These are phyloP conservation scores for Chlamydomonas schloesseri DNA, from an alignment of 139 green algal species.

Conservation along the genomic window DNA sequence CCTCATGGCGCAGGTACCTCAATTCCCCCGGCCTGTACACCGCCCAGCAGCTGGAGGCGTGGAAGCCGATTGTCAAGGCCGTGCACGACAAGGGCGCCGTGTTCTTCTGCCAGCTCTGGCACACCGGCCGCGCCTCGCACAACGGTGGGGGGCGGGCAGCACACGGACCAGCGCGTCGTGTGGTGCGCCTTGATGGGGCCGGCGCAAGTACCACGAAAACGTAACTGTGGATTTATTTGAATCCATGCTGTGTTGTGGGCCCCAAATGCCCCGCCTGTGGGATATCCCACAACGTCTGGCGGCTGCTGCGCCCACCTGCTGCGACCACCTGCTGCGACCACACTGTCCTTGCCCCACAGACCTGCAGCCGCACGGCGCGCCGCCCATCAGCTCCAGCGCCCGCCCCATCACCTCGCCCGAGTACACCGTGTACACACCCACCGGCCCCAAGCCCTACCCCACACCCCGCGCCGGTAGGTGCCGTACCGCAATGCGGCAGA, in stretches of 20 bases:
- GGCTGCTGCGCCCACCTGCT: too few species aligned
- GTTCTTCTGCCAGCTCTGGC: conserved; percentile 90
- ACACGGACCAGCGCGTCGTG: too few species aligned
- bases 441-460: conserved; percentile 11
- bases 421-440: conserved; percentile 44
- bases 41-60: conserved; percentile 84
- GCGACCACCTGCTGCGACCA: too few species aligned
- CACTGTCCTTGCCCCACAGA: too few species aligned
- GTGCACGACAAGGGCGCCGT: conserved; percentile 79
- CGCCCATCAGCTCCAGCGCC: conserved; percentile 71
- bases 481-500: too few species aligned
- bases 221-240: too few species aligned
- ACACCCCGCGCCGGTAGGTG: not conserved
- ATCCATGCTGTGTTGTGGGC: too few species aligned
- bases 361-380: conserved; percentile 10
- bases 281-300: too few species aligned
- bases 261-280: too few species aligned
- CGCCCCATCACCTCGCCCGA: conserved; percentile 55
- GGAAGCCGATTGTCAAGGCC: conserved; percentile 83
- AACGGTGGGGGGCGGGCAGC: conserved; percentile 35
- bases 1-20: not conserved
- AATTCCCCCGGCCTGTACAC: conserved; percentile 77
- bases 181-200: too few species aligned
- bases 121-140: conserved; percentile 73
- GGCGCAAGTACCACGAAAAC: too few species aligned